A percentile compares a stretch with the other conserved stretches of the same genome.
Evolutionary conservation across 352 stramenopile species (phyloP).

Genomic region (Phytophthora europaea): DNA sequence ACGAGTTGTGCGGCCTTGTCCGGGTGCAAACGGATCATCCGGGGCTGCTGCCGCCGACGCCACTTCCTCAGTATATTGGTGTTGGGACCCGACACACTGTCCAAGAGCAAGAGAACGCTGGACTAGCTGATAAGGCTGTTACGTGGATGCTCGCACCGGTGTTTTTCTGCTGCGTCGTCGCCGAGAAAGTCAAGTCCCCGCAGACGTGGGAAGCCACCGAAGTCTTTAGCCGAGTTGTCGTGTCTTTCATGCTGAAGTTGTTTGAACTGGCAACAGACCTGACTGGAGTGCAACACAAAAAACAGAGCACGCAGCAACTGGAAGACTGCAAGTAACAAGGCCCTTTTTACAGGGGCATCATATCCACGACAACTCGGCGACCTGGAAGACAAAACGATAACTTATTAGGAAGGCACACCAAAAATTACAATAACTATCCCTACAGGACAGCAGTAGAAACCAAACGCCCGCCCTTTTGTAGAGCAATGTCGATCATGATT

Average conservation of each 20-base stretch:
- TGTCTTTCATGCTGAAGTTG: constrained; percentile 55
- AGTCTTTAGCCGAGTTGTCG: constrained; percentile 51
- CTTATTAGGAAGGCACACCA: background rate
- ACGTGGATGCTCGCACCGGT: constrained; percentile 48
- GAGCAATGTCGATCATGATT: background rate
- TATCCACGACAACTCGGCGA: background rate
- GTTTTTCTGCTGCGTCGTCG: constrained; percentile 56
- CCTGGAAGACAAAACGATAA: background rate
- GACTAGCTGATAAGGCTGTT: constrained; percentile 38
- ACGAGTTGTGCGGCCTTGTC: background rate
- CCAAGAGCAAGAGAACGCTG: constrained; percentile 3
- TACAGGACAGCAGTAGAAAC: background rate
- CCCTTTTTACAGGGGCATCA: no score
- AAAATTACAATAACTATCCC: background rate
- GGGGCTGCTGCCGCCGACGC: constrained; percentile 9
- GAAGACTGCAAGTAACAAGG: constrained; percentile 12
- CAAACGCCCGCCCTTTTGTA: background rate
- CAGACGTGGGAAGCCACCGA: constrained; percentile 39
- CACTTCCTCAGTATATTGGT: background rate
- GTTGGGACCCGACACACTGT: constrained; percentile 3
- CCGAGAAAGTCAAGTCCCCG: constrained; percentile 35
- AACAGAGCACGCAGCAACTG: background rate
- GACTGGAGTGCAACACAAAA: background rate
- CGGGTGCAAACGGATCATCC: constrained; percentile 7
- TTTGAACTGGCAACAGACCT: constrained; percentile 30